Conservation (phyloP, 75 land plant species). For the Larix kaempferi region DNA sequence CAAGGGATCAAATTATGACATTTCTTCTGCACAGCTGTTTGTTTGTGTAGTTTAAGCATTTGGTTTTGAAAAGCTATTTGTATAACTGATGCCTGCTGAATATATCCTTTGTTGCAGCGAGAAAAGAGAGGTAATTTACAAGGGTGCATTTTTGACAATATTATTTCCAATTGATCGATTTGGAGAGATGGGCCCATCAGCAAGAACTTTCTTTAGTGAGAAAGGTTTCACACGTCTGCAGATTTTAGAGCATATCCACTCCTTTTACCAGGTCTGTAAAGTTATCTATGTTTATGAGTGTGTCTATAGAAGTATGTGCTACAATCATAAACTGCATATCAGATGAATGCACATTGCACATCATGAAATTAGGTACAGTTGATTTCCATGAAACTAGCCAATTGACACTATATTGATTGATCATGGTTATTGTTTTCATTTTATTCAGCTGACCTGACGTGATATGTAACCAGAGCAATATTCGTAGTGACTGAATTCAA, state of each 20-base stretch:
- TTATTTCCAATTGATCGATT: constrained; percentile 88
- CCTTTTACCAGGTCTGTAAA: constrained; percentile 83
- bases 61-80: not conserved
- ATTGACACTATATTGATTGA: not conserved
- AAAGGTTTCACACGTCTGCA: constrained; percentile 81
- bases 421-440: not conserved
- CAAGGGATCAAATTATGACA: not conserved
- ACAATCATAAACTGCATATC: too few species aligned
- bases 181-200: constrained; percentile 85
- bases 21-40: not conserved
- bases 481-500: too few species aligned
- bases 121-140: constrained; percentile 69
- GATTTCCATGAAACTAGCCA: not conserved
- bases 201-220: constrained; percentile 74
- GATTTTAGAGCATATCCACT: constrained; percentile 70
- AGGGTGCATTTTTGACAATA: constrained; percentile 73
- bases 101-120: constrained; percentile 59
- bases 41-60: not conserved
- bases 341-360: too few species aligned
- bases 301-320: too few species aligned
- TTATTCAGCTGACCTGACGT: not conserved
- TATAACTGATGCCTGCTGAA: constrained; percentile 8
- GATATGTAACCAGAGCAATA: too few species aligned
- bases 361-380: too few species aligned
- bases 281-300: not conserved